Percentiles rank a stretch among this genome's conserved stretches.
phyloP scores from a whole-genome alignment of 805 yeast species.

The Cyberlindnera xylosilytica region DNA sequence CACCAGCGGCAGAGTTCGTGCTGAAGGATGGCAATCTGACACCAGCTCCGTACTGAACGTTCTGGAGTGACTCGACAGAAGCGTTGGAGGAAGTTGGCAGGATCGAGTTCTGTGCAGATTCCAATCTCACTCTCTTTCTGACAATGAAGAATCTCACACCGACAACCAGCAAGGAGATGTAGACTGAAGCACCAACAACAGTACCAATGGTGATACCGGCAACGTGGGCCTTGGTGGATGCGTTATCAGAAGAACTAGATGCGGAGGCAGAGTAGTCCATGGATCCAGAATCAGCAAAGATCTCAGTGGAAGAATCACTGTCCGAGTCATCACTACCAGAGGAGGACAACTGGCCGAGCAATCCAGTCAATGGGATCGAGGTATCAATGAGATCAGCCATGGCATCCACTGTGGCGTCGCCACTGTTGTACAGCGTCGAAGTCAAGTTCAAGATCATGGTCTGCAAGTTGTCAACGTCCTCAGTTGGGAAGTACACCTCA shows the following conservation, averaged over 20 bases:
- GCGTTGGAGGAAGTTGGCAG: conserved; percentile 13
- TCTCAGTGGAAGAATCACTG: conserved; percentile 7
- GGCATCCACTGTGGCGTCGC: conserved; percentile 49
- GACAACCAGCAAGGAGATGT: conserved; percentile 57
- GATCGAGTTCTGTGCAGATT: conserved; percentile 18
- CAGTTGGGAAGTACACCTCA: conserved; percentile 73
- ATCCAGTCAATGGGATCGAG: conserved; percentile 55
- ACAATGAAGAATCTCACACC: conserved; percentile 48
- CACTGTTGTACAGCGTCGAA: conserved; percentile 62
- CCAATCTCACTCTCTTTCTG: conserved; percentile 18
- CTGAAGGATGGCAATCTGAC: conserved; percentile 15
- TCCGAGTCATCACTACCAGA: background rate
- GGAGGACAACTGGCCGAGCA: conserved; percentile 21
- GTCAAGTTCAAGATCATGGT: conserved; percentile 43
- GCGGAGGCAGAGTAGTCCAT: conserved; percentile 29
- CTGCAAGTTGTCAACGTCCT: conserved; percentile 47
- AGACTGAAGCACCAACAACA: conserved; percentile 68
- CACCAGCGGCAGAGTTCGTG: background rate
- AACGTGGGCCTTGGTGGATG: conserved; percentile 38
- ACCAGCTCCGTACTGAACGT: conserved; percentile 24
- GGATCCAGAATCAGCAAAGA: conserved; percentile 26
- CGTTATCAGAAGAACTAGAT: conserved; percentile 6
- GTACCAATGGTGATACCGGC: conserved; percentile 85
- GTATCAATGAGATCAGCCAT: conserved; percentile 73
- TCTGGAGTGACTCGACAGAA: conserved; percentile 18